These are phyloP conservation scores for Exophiala oligosperma DNA, from an alignment of 2,329 filamentous ascomycete genomes.

Conservation along the genomic window DNA sequence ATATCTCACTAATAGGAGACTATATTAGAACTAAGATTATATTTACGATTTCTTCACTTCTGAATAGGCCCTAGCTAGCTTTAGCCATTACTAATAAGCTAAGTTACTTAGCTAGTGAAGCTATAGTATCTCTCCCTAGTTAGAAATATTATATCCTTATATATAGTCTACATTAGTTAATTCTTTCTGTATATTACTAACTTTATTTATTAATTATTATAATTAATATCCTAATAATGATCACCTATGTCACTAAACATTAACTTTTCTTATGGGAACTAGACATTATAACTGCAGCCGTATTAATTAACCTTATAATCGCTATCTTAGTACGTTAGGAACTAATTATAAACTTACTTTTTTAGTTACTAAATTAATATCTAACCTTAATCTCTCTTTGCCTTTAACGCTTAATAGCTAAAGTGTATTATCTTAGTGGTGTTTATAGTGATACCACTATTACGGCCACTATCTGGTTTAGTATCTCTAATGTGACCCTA, in stretches of 20 bases:
- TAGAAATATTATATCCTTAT: conserved; percentile 30
- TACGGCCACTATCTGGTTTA: conserved; percentile 50
- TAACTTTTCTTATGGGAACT: conserved; percentile 34
- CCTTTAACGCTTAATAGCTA: conserved; percentile 47
- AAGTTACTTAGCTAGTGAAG: neutral
- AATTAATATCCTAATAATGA: conserved; percentile 39
- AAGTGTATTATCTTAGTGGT: conserved; percentile 57
- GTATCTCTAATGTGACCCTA: conserved; percentile 37
- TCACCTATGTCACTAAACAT: conserved; percentile 37
- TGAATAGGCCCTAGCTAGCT: neutral
- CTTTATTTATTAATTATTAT: conserved; percentile 44
- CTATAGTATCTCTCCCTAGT: conserved; percentile 18
- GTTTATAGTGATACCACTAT: conserved; percentile 33
- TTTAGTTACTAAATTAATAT: conserved; percentile 45
- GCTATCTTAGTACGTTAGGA: conserved; percentile 54
- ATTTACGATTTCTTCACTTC: neutral
- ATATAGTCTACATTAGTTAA: conserved; percentile 37
- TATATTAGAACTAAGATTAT: neutral
- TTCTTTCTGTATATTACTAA: conserved; percentile 43
- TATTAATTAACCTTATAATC: conserved; percentile 47
- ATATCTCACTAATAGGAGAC: neutral
- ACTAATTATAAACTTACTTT: conserved; percentile 53
- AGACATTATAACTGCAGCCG: conserved; percentile 41
- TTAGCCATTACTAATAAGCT: neutral
- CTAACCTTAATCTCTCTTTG: conserved; percentile 47